These are phyloP conservation scores for Nissolia schottii DNA, from an alignment of 306 rosid genomes.

Conservation along the genomic window DNA sequence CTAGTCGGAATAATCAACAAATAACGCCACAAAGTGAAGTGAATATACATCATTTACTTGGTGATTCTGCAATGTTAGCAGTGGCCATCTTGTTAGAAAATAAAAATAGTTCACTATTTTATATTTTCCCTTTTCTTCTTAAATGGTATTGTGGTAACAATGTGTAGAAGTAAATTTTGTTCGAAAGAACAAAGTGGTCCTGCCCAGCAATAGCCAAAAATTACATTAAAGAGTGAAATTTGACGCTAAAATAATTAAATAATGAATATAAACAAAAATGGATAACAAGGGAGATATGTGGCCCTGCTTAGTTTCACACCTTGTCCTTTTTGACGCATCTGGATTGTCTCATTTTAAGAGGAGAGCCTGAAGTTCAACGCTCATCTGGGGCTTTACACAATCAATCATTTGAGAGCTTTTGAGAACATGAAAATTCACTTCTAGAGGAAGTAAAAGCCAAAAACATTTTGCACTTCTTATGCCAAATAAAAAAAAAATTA, in stretches of 20 bases:
- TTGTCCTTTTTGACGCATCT: not conserved
- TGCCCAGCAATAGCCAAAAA: no score
- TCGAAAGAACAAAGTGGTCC: no score
- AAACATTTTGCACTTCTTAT: not conserved
- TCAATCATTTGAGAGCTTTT: not conserved
- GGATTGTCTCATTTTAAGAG: not conserved
- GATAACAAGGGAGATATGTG: slow-evolving; percentile 29
- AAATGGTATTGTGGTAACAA: no score
- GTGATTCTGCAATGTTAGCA: no score
- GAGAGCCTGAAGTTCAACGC: not conserved
- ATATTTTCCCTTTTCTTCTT: no score
- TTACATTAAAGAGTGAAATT: not conserved
- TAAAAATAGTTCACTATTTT: no score
- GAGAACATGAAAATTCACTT: not conserved
- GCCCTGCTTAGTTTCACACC: slow-evolving; percentile 12
- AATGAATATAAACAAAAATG: not conserved
- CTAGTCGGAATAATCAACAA: no score
- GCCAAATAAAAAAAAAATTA: slow-evolving; percentile 17
- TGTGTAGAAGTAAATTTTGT: no score
- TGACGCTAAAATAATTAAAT: not conserved
- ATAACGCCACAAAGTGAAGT: not conserved
- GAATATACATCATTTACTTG: not conserved
- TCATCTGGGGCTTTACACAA: slow-evolving; percentile 7
- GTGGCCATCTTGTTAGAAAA: no score
- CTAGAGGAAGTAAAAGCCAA: slow-evolving; percentile 1